Evolutionary conservation across 768 basidiomycete genomes (phyloP).

Genomic region (Mrakia frigida): DNA sequence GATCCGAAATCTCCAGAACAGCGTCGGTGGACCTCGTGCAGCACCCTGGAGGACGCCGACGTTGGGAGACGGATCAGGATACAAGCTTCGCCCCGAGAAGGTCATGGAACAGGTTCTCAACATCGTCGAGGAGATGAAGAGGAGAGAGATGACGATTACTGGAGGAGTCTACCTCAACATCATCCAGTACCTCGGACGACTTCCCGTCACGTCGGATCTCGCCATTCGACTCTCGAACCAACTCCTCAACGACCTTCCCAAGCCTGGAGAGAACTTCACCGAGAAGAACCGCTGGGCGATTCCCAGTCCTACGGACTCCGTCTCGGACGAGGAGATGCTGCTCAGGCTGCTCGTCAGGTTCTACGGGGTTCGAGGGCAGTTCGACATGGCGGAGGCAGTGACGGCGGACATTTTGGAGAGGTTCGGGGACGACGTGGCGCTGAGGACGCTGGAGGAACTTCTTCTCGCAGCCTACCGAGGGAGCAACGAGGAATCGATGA

Average conservation of each 20-base stretch:
- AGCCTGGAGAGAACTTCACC: background rate
- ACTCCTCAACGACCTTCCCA: slow-evolving; percentile 17
- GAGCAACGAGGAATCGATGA: background rate
- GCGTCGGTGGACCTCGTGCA: fast-evolving
- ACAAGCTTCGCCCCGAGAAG: background rate
- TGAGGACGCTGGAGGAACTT: background rate
- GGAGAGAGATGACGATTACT: background rate
- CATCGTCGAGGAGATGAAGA: slow-evolving; percentile 22
- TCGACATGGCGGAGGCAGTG: background rate
- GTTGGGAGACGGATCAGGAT: background rate
- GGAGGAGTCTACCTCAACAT: background rate
- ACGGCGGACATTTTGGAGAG: background rate
- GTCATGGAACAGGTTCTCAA: slow-evolving; percentile 1
- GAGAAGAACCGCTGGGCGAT: slow-evolving; percentile 18
- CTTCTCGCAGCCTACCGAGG: background rate
- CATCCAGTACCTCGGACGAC: background rate
- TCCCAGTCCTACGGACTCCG: background rate
- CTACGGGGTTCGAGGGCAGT: background rate
- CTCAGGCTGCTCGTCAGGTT: background rate
- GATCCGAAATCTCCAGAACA: background rate
- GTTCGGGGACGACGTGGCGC: background rate
- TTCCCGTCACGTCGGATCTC: background rate
- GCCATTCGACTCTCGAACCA: slow-evolving; percentile 13
- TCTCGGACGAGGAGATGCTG: background rate
- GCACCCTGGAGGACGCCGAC: background rate